Base-by-base conservation (phyloP, 768 basidiomycete genomes). In the Filobasidium floriforme region DNA sequence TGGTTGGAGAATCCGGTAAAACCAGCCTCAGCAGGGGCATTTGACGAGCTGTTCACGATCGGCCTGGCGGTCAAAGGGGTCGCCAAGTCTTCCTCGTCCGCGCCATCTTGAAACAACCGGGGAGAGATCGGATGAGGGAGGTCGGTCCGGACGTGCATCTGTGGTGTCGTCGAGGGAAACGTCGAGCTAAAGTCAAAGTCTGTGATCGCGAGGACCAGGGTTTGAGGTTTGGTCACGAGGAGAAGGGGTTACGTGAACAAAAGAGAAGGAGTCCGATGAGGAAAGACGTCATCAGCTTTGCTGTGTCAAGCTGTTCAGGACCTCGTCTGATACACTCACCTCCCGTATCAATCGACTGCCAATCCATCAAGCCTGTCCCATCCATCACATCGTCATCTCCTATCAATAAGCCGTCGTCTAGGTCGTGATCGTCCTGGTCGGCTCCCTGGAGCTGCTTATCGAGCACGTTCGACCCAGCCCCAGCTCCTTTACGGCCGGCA, bases 11-110 rank as follows among this genome's bases (percentile, higher is more conserved):
- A 51, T 12, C 46, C 46, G 4, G 32, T 37, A 9, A 49, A 14
- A 4, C 15, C 18, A 49, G 5, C 46, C 46, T 12, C 46, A 49
- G 18, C 14, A 14, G 18, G 4, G 6, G 26, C 26, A 6, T 2
- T 57, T 24, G 52, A 54, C 15, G 22, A n/a, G 46, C 12, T 51
- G 12, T 18, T 32, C 3, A 57, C 5, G 54, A 57, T 57, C 54
- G 54, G 54, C 24, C 54, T 24, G 24, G 54, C 54, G 15, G 54
- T 57, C 54, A 26, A 57, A 22, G 54, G 54, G 54, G 54, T 57
- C 24, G 15, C 54, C 22, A 57, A 32, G 22, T 24, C 54, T 26
- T 57, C 54, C 46, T 49, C 22, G 24, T 57, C 54, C 26, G 15
- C 29, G 5, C 24, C 54, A 15, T 15, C 24, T 7, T 24, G 54